Percentiles rank a stretch among this genome's conserved stretches.
Evolutionary conservation across 2,329 filamentous ascomycete genomes (phyloP).

Genomic region (Botrytis porri): DNA sequence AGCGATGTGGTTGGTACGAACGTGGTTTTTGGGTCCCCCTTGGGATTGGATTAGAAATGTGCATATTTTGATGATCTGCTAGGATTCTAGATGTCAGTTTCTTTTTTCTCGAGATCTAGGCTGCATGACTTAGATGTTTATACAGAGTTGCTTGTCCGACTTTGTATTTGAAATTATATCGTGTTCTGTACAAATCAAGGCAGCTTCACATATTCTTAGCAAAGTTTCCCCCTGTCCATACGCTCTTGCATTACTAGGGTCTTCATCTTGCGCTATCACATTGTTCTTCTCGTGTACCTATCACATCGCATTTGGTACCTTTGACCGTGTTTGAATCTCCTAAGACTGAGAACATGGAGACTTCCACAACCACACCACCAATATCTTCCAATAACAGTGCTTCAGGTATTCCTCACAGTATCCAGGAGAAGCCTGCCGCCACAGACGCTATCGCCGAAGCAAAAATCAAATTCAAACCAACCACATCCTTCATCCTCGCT

Average conservation of each 20-base stretch:
- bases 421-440: background rate
- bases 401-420: background rate
- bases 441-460: too few species aligned
- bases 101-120: background rate
- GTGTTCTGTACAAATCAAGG: background rate
- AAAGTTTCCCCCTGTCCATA: background rate
- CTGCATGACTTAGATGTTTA: background rate
- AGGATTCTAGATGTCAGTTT: background rate
- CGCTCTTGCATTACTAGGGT: background rate
- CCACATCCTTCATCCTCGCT: slow-evolving; percentile 30
- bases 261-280: too few species aligned
- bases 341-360: background rate
- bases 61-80: background rate
- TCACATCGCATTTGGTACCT: background rate
- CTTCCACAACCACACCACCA: background rate
- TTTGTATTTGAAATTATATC: background rate
- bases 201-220: background rate
- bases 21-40: background rate
- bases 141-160: background rate
- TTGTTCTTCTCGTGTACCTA: background rate
- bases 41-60: background rate
- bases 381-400: background rate
- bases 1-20: background rate
- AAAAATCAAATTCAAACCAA: slow-evolving; percentile 29
- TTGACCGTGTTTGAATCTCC: background rate